Evolutionary conservation across 768 basidiomycete genomes (phyloP).

Genomic region (Lyophyllum semitale): DNA sequence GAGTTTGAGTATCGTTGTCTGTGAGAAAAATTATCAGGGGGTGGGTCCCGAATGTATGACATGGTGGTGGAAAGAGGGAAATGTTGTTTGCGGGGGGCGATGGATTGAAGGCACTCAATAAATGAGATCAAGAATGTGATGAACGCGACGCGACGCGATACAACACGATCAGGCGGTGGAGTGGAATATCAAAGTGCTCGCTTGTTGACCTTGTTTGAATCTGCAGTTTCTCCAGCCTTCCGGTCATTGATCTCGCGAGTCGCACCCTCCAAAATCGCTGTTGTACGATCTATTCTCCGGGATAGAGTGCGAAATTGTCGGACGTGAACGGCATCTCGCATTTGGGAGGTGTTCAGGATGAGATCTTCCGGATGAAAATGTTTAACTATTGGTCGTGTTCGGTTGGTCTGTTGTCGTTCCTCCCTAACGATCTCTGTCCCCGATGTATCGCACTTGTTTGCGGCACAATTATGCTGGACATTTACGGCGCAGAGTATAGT

Average conservation of each 20-base stretch:
- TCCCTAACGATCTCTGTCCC: not conserved
- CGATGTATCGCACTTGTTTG: not conserved
- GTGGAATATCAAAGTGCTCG: no score
- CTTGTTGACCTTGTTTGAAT: no score
- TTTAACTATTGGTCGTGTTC: not conserved
- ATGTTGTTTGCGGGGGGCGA: no score
- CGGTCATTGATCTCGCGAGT: not conserved
- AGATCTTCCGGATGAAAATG: not conserved
- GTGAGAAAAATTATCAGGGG: no score
- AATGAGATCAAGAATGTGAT: no score
- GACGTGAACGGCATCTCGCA: conserved; percentile 4
- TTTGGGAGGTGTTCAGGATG: conserved; percentile 4
- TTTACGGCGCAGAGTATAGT: not conserved
- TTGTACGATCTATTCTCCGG: not conserved
- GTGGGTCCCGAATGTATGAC: no score
- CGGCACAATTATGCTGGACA: conserved; percentile 2
- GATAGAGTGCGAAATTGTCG: not conserved
- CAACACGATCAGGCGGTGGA: no score
- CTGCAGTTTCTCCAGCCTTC: not conserved
- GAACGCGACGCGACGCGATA: no score
- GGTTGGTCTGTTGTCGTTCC: not conserved
- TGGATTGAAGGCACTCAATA: no score
- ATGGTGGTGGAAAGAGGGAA: no score
- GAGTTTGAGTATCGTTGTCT: no score
- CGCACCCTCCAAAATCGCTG: not conserved